Conservation (phyloP, 345 rosid genomes). For the Erysimum cheiranthoides region DNA sequence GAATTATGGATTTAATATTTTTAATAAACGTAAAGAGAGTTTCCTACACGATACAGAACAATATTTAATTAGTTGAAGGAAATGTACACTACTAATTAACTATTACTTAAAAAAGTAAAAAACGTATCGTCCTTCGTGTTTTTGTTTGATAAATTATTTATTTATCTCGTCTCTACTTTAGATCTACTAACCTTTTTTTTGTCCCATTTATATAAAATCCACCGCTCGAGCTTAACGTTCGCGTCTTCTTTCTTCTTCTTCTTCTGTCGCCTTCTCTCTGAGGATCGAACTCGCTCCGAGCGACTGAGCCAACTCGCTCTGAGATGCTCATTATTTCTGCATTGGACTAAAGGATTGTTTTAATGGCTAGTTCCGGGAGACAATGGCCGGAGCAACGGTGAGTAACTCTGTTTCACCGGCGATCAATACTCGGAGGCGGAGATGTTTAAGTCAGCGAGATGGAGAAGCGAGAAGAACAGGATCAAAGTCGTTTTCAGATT, state of each 20-base stretch:
- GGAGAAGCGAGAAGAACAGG: conserved; percentile 84
- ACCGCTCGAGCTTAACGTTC: conserved; percentile 42
- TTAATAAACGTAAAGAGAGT: not conserved
- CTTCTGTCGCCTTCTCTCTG: conserved; percentile 41
- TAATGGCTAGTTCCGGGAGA: conserved; percentile 45
- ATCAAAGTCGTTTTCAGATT: conserved; percentile 80
- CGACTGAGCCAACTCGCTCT: conserved; percentile 34
- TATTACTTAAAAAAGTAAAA: too few relatives aligned
- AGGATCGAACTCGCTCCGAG: conserved; percentile 36
- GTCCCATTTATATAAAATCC: conserved; percentile 48
- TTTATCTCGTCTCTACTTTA: conserved; percentile 41
- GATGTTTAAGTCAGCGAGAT: conserved; percentile 84
- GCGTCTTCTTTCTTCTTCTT: conserved; percentile 29
- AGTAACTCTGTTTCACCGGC: conserved; percentile 36
- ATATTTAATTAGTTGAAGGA: not conserved
- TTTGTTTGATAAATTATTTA: conserved; percentile 9
- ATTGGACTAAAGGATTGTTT: conserved; percentile 41
- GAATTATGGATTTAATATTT: conserved; percentile 7
- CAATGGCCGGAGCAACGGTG: conserved; percentile 47
- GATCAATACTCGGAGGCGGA: conserved; percentile 27
- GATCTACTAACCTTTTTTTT: conserved; percentile 48
- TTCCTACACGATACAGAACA: not conserved
- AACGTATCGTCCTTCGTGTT: conserved; percentile 28
- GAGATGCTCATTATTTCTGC: conserved; percentile 22
- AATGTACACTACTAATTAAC: conserved; percentile 12